These are phyloP conservation scores for Claviceps paspali DNA, from an alignment of 2,329 filamentous ascomycete genomes.

Conservation along the genomic window DNA sequence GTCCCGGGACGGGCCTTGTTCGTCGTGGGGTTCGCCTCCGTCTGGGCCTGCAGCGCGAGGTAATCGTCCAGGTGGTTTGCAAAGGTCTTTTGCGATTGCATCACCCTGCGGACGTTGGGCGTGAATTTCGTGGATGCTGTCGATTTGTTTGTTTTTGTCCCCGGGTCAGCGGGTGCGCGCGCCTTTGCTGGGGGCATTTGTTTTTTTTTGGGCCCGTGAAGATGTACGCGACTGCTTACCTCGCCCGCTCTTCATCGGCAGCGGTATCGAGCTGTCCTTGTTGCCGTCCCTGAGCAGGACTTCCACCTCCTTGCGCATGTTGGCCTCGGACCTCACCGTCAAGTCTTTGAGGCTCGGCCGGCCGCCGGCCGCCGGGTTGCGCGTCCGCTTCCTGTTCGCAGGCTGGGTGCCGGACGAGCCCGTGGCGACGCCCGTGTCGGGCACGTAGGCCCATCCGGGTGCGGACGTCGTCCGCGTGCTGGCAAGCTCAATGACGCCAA, in stretches of 20 bases:
- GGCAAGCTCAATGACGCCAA: conserved; percentile 72
- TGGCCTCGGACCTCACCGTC: conserved; percentile 68
- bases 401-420: conserved; percentile 35
- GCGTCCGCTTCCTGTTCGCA: conserved; percentile 56
- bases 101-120: conserved; percentile 57
- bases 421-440: conserved; percentile 49
- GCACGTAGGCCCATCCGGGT: conserved; percentile 86
- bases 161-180: neutral
- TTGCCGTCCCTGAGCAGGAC: conserved; percentile 71
- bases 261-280: conserved; percentile 53
- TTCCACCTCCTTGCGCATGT: conserved; percentile 66
- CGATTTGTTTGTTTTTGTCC: neutral
- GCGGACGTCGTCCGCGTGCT: conserved; percentile 52
- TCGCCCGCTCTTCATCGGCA: conserved; percentile 40
- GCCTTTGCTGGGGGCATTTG: too few relatives aligned
- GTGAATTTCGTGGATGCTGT: conserved; percentile 42
- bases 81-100: conserved; percentile 71
- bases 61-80: conserved; percentile 71
- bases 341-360: conserved; percentile 44
- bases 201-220: neutral
- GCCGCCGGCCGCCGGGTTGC: conserved; percentile 33
- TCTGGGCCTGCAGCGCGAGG: conserved; percentile 43
- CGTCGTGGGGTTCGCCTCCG: conserved; percentile 19
- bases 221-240: conserved; percentile 14
- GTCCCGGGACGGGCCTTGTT: conserved; percentile 11